Evolutionary conservation across 768 basidiomycete species (phyloP).

Genomic region (Mycena venus): DNA sequence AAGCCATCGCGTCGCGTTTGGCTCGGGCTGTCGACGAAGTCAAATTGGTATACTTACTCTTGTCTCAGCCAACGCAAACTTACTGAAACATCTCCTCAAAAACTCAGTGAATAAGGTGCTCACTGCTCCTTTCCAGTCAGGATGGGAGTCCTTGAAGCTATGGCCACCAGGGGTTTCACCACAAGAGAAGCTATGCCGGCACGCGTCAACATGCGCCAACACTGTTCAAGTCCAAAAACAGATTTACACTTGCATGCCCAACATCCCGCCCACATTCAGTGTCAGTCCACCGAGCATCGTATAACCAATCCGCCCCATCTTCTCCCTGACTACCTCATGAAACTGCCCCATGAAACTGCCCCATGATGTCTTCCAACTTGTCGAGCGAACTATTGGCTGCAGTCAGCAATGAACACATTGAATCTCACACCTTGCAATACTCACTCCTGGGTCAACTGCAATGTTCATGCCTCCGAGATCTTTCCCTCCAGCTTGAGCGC

Average conservation of each 20-base stretch:
- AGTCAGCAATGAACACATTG: no score
- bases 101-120: neutral
- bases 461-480: no score
- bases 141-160: slow-evolving; percentile 5
- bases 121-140: neutral
- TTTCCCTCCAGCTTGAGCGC: no score
- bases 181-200: neutral
- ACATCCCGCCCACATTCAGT: neutral
- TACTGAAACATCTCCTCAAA: neutral
- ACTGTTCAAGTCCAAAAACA: neutral
- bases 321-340: neutral
- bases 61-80: no score
- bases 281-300: slow-evolving; percentile 3
- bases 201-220: neutral
- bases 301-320: slow-evolving; percentile 4
- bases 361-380: neutral
- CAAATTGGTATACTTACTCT: no score
- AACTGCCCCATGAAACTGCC: neutral
- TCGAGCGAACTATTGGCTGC: slow-evolving; percentile 10
- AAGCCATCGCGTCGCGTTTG: no score
- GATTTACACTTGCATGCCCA: slow-evolving; percentile 3
- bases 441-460: no score
- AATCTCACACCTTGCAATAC: no score
- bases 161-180: neutral
- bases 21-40: no score